Percentiles rank a stretch among this genome's conserved stretches.
These are phyloP conservation scores for Aureobasidium sp. DNA, from an alignment of 2,329 filamentous ascomycete genomes.

Conservation along the genomic window DNA sequence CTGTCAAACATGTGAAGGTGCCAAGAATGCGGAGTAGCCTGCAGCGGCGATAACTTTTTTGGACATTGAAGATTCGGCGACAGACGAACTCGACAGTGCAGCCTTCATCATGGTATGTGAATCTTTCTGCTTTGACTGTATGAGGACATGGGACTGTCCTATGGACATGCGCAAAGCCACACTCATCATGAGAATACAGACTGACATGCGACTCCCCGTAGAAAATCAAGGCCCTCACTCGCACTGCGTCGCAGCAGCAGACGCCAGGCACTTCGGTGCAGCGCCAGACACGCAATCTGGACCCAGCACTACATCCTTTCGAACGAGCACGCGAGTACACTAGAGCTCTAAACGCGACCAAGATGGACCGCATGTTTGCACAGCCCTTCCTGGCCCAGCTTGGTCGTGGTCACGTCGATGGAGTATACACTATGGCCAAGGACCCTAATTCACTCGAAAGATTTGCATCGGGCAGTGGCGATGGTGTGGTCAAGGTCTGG, in stretches of 20 bases:
- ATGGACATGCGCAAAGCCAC: no score
- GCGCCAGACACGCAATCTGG: slow-evolving; percentile 63
- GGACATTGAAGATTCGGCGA: slow-evolving; percentile 4
- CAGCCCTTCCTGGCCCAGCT: slow-evolving; percentile 79
- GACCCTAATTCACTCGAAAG: slow-evolving; percentile 41
- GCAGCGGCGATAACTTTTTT: slow-evolving; percentile 5
- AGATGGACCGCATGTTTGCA: slow-evolving; percentile 88
- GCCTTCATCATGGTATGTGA: slow-evolving; percentile 3
- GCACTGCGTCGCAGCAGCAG: slow-evolving; percentile 58
- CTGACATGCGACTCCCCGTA: slow-evolving; percentile 20
- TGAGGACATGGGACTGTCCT: no score
- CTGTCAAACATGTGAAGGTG: slow-evolving; percentile 3
- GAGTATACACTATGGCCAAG: slow-evolving; percentile 47
- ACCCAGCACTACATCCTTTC: slow-evolving; percentile 83
- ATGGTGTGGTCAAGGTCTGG: slow-evolving; percentile 93
- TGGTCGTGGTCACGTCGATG: slow-evolving; percentile 86
- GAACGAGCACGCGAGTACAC: slow-evolving; percentile 84
- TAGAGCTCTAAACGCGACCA: slow-evolving; percentile 72
- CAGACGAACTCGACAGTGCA: neutral
- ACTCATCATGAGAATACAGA: neutral
- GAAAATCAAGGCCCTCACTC: slow-evolving; percentile 61
- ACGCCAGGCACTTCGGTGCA: slow-evolving; percentile 59
- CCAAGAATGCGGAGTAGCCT: neutral
- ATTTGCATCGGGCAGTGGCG: slow-evolving; percentile 73
- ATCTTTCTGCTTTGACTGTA: neutral